Base-by-base conservation (phyloP, 2,329 filamentous ascomycete species). In the Westerdykella ornata region DNA sequence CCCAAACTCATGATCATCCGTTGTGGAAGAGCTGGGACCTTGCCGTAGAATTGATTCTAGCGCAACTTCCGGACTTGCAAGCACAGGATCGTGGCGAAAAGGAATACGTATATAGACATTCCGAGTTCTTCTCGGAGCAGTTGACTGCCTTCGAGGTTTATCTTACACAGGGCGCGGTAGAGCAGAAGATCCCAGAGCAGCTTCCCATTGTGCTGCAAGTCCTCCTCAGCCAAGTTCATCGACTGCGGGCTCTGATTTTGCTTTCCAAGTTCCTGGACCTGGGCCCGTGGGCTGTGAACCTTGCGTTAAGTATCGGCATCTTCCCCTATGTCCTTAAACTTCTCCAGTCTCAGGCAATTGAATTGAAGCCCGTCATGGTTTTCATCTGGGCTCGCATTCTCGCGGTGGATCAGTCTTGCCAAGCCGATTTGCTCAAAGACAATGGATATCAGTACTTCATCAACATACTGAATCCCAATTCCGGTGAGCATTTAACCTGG, bases 271-370 rank as follows among this genome's bases (percentile, higher is more conserved):
- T 98, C 65, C 73, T 98, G 15, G 92, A 98, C 57, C 77, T 97
- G 30, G 92, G 92, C 0, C 92, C 92, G 0, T 98, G 92, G 92
- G 94, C 92, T 20, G 92, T 98, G n/a, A 92, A 97, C 63, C 79
- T 98, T 31, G 92, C 92, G 13, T 75, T 98, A 13, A 96, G 89
- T 65, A 98, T 98, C 47, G 92, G 92, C 17, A 98, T 98, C 48
- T 98, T 98, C 66, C 92, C 92, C 0, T 98, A 98, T 60, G 92
- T 98, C n/a, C 72, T 98, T 26, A 98, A 98, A 68, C 74, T 98
- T 18, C 72, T 98, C 14, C 92, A 98, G 64, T 97, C 92, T 4
- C 90, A 94, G 35, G 92, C 92, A 0, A 79, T 88, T 35, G 92
- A 98, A 65, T 71, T 98, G 47, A 97, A 97, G 60, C 90, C 92